Evolutionary conservation across 2,329 filamentous ascomycete genomes (phyloP), one percentile per base, ranked within the genome.

Genomic region (Blastomyces parvus): DNA sequence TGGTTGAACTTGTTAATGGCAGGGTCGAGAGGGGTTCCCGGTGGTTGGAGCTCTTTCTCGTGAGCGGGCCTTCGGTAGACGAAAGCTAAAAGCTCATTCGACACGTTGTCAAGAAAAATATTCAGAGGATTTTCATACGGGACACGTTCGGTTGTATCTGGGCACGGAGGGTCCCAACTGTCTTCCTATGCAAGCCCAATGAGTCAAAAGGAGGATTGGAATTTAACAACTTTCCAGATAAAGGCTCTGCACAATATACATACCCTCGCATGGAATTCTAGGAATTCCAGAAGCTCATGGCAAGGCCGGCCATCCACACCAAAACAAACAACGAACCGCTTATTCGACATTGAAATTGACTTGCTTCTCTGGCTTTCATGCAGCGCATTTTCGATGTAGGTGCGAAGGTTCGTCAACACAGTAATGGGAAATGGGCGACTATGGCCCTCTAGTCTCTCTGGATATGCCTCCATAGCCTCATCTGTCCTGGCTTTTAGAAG

Each of bases 261-360:
- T 68, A 81, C 80, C 66, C 77, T 75, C 44, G 71, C 74, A 33
- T 69, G 76, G 69, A 89, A 89, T 1, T 83, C 85, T 42, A 88
- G 70, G 56, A 79, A 81, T 62, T 81, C 76, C 22, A 89, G 75
- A 36, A 89, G 71, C 13, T 79, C 76, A 66, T 80, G 78, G 70
- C 86, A 89, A 59, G 77, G 72, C 48, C 63, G 67, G 44, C 78
- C 78, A 53, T 87, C 84, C 52, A 81, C 75, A 11, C 84, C 86
- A 71, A 88, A 87, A 1, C 82, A 82, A 65, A 84, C 79, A 68
- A 84, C 78, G 67, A 88, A 89, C 63, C 83, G 82, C 70, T 86
- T 86, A 69, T 89, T 89, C 19, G 81, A 73, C 8, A 81, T 76
- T 5, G 82, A 81, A 67, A 89, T 86, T 55, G 78, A 73, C 66